Conservation (phyloP, 305 asterid species). For the Fraxinus latifolia region DNA sequence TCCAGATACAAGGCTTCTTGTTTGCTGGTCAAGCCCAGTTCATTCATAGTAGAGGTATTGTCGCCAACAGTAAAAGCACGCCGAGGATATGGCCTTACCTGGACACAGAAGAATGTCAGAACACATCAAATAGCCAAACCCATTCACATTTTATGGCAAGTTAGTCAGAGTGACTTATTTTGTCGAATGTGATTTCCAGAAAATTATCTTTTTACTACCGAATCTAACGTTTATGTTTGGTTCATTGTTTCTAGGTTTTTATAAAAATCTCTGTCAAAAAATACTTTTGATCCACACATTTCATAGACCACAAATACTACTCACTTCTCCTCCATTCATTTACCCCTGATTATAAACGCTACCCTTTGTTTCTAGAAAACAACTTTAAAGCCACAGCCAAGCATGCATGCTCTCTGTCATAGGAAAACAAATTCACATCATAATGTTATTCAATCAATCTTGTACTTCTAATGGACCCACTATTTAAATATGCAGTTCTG, state of each 20-base stretch:
- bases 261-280: not conserved
- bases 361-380: not conserved
- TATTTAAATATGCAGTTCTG: not conserved
- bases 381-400: not conserved
- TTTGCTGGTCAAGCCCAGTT: conserved; percentile 87
- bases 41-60: conserved; percentile 51
- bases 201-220: not conserved
- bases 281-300: not conserved
- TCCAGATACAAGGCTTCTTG: conserved; percentile 96
- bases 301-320: not conserved
- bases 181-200: not conserved
- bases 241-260: not conserved
- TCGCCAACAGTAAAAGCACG: conserved; percentile 77
- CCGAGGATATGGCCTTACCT: conserved; percentile 96
- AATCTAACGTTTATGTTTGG: not conserved
- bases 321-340: not conserved
- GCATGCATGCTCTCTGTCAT: not conserved
- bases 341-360: not conserved
- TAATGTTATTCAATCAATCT: not conserved
- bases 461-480: not conserved
- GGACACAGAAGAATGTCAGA: conserved; percentile 9
- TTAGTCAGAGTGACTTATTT: not conserved
- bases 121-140: not conserved
- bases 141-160: not conserved
- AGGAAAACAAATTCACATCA: not conserved